These are phyloP conservation scores for Fulvia fulva DNA, from an alignment of 2,329 filamentous ascomycete genomes.

Conservation along the genomic window DNA sequence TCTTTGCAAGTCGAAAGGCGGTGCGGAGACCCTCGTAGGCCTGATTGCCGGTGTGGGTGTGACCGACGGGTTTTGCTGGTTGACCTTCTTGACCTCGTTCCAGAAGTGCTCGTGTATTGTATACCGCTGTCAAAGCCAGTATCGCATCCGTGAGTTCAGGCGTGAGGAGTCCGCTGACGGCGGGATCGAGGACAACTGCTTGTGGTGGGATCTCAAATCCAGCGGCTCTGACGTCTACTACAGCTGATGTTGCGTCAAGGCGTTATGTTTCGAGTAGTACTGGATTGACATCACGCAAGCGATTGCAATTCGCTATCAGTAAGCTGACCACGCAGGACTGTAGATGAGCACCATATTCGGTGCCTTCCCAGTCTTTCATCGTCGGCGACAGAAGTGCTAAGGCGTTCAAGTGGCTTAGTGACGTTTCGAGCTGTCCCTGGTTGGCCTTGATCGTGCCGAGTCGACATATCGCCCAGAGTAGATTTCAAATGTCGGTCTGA, in stretches of 20 bases:
- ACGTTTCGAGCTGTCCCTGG: constrained; percentile 14
- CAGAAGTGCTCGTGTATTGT: constrained; percentile 5
- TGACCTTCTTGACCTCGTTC: background rate
- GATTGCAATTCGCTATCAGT: constrained; percentile 13
- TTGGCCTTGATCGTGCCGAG: constrained; percentile 18
- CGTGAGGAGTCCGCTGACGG: constrained; percentile 3
- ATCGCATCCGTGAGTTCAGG: constrained; percentile 11
- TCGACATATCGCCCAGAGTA: constrained; percentile 18
- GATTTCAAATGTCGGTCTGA: constrained; percentile 1
- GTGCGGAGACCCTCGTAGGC: constrained; percentile 14
- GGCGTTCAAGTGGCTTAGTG: constrained; percentile 16
- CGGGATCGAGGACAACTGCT: constrained; percentile 8
- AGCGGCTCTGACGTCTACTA: constrained; percentile 11
- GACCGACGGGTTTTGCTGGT: background rate
- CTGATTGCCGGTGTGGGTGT: constrained; percentile 13
- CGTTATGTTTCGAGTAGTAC: constrained; percentile 12
- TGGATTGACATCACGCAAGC: constrained; percentile 7
- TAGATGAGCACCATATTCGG: constrained; percentile 12
- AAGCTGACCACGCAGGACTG: constrained; percentile 13
- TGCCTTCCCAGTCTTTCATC: constrained; percentile 11
- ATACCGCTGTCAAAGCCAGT: constrained; percentile 15
- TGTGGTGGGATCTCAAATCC: constrained; percentile 10
- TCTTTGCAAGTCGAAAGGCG: constrained; percentile 12
- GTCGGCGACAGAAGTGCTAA: constrained; percentile 11
- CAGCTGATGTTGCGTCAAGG: constrained; percentile 6